Base-by-base conservation (phyloP, 2,329 filamentous ascomycete species). In the Setomelanomma holmii region DNA sequence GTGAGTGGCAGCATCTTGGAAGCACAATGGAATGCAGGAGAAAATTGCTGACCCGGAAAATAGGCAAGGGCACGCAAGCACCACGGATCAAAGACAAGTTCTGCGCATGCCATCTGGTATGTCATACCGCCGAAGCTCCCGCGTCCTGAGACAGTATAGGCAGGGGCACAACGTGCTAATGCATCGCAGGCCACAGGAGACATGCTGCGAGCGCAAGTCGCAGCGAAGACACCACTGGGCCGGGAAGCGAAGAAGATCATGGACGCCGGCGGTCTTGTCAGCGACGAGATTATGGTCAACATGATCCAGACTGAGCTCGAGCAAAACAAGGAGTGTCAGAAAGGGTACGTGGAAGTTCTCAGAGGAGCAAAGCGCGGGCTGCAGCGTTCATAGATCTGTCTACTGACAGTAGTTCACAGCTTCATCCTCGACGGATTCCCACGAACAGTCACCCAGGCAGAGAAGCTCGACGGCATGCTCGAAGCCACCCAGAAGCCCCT, bases 241-340 rank as follows among this genome's bases (percentile, higher is more conserved):
- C 86, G 90, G 74, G 92, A 97, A 82, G 95, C 95, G 64, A 99
- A 99, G 88, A 98, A 98, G 87, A 99, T 99, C 78, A 99, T 99
- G 95, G 95, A 99, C 75, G 89, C 93, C 76, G 95, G 95, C 69
- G 93, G 93, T 66, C 87, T 99, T 53, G 95, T 99, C 76, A 96
- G 92, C 78, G 95, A 99, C 78, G 93, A 98, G 75, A 99, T 99
- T 75, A 93, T 99, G 86, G 90, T 99, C 78, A 92, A 93, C 79
- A 99, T 99, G 95, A 99, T 99, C 83, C 93, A 95, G 86, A 90
- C 89, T 76, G 93, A 99, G 84, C 85, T 99, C 45, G 90, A 96
- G 72, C 89, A 84, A 80, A 99, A 99, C 83, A 80, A 85, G 72
- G 93, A 99, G 81, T 99, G 95, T 86, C 90, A 90, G 82, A 93